These are phyloP conservation scores for Meyerozyma smithsonii DNA, from an alignment of 1,139 yeast species.

Conservation along the genomic window DNA sequence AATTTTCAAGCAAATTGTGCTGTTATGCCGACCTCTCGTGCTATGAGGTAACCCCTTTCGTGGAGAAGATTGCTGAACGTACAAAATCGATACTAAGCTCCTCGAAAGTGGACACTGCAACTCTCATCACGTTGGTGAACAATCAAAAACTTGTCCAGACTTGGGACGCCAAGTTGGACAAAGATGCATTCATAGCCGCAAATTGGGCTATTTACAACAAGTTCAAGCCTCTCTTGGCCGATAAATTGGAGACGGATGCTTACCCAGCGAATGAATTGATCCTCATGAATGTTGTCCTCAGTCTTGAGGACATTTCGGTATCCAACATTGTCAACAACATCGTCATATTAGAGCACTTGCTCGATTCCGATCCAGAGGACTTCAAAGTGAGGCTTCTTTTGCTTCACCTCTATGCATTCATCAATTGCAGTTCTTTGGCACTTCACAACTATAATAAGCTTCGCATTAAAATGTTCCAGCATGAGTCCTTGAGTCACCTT, in stretches of 20 bases:
- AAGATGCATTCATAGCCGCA: conserved; percentile 15
- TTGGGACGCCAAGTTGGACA: background rate
- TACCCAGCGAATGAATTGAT: conserved; percentile 63
- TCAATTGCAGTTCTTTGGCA: conserved; percentile 55
- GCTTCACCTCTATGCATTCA: conserved; percentile 53
- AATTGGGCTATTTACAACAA: conserved; percentile 33
- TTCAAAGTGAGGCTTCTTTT: conserved; percentile 69
- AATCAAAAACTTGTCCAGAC: conserved; percentile 37
- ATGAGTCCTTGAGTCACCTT: conserved; percentile 66
- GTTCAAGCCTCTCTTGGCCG: conserved; percentile 22
- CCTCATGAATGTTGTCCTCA: conserved; percentile 37
- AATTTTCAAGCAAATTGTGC: conserved; percentile 50
- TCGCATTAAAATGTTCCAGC: conserved; percentile 71
- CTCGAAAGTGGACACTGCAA: conserved; percentile 16
- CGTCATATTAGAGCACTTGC: conserved; percentile 43
- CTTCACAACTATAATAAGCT: conserved; percentile 47
- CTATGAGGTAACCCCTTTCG: conserved; percentile 19
- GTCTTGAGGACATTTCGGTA: conserved; percentile 7
- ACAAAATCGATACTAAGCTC: conserved; percentile 11
- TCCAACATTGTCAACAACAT: conserved; percentile 25
- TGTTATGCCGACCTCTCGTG: conserved; percentile 54
- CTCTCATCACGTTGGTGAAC: conserved; percentile 42
- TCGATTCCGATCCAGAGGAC: conserved; percentile 54
- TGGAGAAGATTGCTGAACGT: conserved; percentile 9
- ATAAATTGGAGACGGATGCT: conserved; percentile 54